Evolutionary conservation across 2,329 filamentous ascomycete species (phyloP).

Genomic region (Penicillium sp.): DNA sequence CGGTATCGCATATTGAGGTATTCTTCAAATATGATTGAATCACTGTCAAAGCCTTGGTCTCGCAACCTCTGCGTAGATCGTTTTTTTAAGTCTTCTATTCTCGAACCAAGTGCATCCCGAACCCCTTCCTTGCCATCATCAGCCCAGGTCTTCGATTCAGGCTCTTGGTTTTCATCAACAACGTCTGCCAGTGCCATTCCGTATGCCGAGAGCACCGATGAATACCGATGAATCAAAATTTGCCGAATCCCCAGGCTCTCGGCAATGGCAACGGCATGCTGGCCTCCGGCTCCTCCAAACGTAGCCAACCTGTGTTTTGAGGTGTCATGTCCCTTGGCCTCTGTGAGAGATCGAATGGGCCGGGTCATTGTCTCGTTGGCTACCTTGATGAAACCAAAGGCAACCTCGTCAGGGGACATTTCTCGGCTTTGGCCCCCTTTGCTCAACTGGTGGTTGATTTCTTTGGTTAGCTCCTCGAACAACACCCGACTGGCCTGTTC

Average conservation of each 20-base stretch:
- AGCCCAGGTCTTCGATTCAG: slow-evolving; percentile 60
- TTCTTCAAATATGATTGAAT: slow-evolving; percentile 79
- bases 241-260: slow-evolving; percentile 77
- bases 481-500: slow-evolving; percentile 67
- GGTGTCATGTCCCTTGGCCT: slow-evolving; percentile 85
- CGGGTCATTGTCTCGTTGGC: slow-evolving; percentile 90
- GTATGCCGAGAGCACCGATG: slow-evolving; percentile 84
- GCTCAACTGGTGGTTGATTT: slow-evolving; percentile 65
- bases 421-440: slow-evolving; percentile 37
- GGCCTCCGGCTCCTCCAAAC: slow-evolving; percentile 85
- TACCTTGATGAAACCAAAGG: slow-evolving; percentile 84
- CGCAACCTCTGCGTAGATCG: slow-evolving; percentile 67
- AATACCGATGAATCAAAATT: slow-evolving; percentile 82
- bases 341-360: slow-evolving; percentile 83
- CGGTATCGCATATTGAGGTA: slow-evolving; percentile 75
- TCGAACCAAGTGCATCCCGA: slow-evolving; percentile 63
- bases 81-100: slow-evolving; percentile 77
- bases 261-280: slow-evolving; percentile 89
- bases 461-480: slow-evolving; percentile 70
- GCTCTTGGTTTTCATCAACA: slow-evolving; percentile 73
- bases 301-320: slow-evolving; percentile 81
- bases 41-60: slow-evolving; percentile 75
- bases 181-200: slow-evolving; percentile 86
- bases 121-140: slow-evolving; percentile 50
- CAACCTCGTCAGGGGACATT: slow-evolving; percentile 78